These are phyloP conservation scores for Macaranga tanarius DNA, from an alignment of 441 rosid genomes.

Conservation along the genomic window DNA sequence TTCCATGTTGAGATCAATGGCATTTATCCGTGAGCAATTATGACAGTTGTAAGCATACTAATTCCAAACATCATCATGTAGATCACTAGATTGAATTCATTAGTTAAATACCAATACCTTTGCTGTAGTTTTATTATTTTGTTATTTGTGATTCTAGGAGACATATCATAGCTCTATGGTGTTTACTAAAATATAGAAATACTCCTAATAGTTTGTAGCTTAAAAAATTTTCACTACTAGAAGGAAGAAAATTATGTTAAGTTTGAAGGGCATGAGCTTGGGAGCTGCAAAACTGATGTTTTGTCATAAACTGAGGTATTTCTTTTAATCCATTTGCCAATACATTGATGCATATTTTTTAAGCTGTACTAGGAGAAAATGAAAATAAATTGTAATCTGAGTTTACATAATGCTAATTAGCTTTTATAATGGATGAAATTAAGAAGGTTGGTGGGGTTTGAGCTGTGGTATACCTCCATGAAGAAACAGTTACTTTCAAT, in stretches of 20 bases:
- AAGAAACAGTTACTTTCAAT: neutral
- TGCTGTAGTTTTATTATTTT: neutral
- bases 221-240: neutral
- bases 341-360: neutral
- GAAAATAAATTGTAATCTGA: neutral
- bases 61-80: constrained; percentile 1
- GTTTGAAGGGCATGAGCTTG: neutral
- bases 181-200: neutral
- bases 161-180: neutral
- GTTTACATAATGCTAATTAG: neutral
- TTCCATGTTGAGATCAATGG: constrained; percentile 65
- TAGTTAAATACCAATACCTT: neutral
- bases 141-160: neutral
- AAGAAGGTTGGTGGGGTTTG: neutral
- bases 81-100: constrained; percentile 4
- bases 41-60: constrained; percentile 39
- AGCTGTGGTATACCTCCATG: neutral
- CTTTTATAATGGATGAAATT: neutral
- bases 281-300: neutral
- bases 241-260: too few relatives aligned
- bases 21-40: constrained; percentile 58
- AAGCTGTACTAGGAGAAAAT: too few relatives aligned
- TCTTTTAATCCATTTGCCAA: neutral
- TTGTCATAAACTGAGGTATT: neutral
- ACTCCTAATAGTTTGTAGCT: too few relatives aligned